Evolutionary conservation across 2,329 filamentous ascomycete genomes (phyloP), one percentile per base, ranked within the genome.

Genomic region (Fusarium humuli): DNA sequence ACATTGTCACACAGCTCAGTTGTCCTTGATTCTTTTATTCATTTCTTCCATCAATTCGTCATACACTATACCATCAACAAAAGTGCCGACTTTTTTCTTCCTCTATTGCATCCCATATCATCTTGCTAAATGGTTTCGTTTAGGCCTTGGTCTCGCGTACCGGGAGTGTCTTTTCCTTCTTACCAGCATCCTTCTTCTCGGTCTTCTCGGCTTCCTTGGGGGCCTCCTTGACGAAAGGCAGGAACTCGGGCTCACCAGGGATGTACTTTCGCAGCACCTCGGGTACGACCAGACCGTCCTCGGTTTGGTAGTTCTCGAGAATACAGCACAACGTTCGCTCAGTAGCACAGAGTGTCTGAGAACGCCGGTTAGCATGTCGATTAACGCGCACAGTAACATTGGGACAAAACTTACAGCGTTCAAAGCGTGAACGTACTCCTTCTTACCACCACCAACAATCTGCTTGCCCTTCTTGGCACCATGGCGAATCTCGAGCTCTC

Each of bases 261-360:
- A 98, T 91, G 80, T 97, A 98, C 82, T 94, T 95, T 74, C 93
- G 89, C 65, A 98, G 86, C 47, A 91, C 90, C 81, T 94, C 91
- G 1, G 94, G 94, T 34, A 97, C 91, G 61, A 87, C 87, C 74
- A 97, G 86, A 69, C 94, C 93, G 85, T 93, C 92, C 77, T 94
- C 90, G 1, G 91, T 96, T 84, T 99, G 96, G 82, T 95, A 98
- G 83, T 98, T 99, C 83, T 99, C 96, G 41, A 99, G 87, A 45
- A 99, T 86, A 79, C 95, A 98, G 86, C 96, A 98, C 52, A 98
- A 86, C 1, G 95, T 94, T 78, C 95, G 88, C 78, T 97, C 94
- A 2, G 95, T 98, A 20, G 95, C 95, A 80, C 92, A 95, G 41
- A 98, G 85, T 22, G 92, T 97, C 67, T 75, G 6, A 10, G 20